A percentile compares a stretch with the other conserved stretches of the same genome.
These are phyloP conservation scores for Peronospora farinosa DNA, from an alignment of 352 stramenopile genomes.

Conservation along the genomic window DNA sequence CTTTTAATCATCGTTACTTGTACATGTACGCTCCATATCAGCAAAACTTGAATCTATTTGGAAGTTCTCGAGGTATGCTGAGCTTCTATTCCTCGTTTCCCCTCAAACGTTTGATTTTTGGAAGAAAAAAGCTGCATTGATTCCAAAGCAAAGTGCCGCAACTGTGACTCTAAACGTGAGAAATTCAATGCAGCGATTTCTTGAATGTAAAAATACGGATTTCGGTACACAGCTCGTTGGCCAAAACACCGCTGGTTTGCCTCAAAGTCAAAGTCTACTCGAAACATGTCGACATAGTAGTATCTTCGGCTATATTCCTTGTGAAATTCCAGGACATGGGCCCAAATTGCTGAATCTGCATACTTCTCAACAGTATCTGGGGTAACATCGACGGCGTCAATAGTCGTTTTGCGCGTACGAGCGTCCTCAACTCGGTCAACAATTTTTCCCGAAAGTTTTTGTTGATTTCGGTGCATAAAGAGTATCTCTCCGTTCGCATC, in stretches of 20 bases:
- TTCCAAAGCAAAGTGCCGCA: constrained; percentile 25
- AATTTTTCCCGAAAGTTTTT: constrained; percentile 32
- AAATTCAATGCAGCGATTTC: constrained; percentile 21
- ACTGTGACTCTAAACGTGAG: constrained; percentile 20
- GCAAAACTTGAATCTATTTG: too few species aligned
- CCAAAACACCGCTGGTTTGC: constrained; percentile 47
- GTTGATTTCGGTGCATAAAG: constrained; percentile 46
- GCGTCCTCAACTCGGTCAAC: background rate
- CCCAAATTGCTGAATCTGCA: constrained; percentile 47
- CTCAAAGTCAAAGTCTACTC: constrained; percentile 24
- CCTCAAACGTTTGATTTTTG: background rate
- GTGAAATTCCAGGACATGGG: constrained; percentile 53
- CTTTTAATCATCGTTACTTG: too few species aligned
- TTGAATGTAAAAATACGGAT: constrained; percentile 33
- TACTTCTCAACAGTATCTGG: constrained; percentile 4
- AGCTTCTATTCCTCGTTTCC: background rate
- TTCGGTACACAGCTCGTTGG: constrained; percentile 23
- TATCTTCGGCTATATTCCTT: constrained; percentile 19
- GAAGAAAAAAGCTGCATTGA: constrained; percentile 1
- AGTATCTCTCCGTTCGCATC: constrained; percentile 29
- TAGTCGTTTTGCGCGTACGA: constrained; percentile 3
- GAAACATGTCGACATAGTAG: constrained; percentile 40
- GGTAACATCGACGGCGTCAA: background rate
- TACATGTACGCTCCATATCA: too few species aligned
- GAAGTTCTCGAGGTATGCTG: background rate